Evolutionary conservation across 129 eudicot genomes (phyloP).

Genomic region (Saussurea involucrata): DNA sequence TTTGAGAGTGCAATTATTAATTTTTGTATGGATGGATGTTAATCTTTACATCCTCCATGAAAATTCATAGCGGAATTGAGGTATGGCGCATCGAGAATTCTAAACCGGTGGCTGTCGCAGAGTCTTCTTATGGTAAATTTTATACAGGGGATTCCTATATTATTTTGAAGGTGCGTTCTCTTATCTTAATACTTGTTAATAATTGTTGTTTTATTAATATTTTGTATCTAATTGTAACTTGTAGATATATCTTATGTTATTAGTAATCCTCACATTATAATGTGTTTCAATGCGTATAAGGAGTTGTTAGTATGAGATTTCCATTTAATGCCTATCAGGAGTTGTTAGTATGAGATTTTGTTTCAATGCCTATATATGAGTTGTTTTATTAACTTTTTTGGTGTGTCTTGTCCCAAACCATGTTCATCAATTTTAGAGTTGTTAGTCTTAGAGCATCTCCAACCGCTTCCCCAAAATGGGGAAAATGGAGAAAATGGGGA

Average conservation of each 20-base stretch:
- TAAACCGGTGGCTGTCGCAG: conserved; percentile 55
- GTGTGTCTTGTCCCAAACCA: background rate
- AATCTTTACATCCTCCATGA: conserved; percentile 37
- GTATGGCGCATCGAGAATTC: conserved; percentile 90
- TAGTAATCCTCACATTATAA: background rate
- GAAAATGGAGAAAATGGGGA: too few relatives aligned
- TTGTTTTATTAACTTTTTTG: background rate
- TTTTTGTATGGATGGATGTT: background rate
- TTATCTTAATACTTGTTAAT: background rate
- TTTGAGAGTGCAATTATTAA: background rate
- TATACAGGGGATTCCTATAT: conserved; percentile 72
- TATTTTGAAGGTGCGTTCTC: conserved; percentile 55
- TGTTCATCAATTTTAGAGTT: too few relatives aligned
- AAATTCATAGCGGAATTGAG: conserved; percentile 68
- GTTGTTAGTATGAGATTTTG: too few relatives aligned
- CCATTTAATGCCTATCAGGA: background rate
- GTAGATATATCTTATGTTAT: background rate
- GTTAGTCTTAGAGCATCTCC: too few relatives aligned
- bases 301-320: background rate
- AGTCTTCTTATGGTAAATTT: conserved; percentile 73
- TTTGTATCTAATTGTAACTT: background rate
- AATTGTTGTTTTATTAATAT: background rate
- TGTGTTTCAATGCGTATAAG: background rate
- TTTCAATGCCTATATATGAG: background rate
- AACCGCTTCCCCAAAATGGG: too few relatives aligned